Evolutionary conservation across 139 green algal genomes (phyloP).

Genomic region (Micractinium sp.): DNA sequence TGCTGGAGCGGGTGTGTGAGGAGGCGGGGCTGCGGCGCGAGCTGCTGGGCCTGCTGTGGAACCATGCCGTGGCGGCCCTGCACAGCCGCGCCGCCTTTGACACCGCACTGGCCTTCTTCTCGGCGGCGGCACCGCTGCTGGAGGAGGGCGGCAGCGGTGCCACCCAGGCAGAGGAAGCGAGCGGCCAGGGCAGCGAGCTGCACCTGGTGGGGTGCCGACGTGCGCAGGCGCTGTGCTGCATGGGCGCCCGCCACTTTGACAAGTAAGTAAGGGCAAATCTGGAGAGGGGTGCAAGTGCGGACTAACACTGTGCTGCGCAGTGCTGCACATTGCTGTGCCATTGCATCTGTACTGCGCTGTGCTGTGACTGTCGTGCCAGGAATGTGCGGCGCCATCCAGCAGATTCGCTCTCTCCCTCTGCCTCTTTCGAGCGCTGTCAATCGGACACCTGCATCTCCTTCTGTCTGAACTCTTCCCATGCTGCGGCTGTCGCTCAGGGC

Average conservation of each 20-base stretch:
- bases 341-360: background rate
- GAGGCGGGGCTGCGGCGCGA: background rate
- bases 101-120: conserved; percentile 5
- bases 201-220: background rate
- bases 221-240: conserved; percentile 18
- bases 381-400: background rate
- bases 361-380: background rate
- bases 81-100: background rate
- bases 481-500: background rate
- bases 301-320: background rate
- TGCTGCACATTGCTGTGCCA: background rate
- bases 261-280: background rate
- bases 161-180: background rate
- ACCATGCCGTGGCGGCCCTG: conserved; percentile 18
- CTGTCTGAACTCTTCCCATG: background rate
- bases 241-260: background rate
- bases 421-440: no score
- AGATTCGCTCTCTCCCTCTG: background rate
- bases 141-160: background rate
- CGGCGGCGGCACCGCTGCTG: background rate
- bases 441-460: no score
- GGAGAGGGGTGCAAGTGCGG: background rate
- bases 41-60: conserved; percentile 27
- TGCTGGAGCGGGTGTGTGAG: conserved; percentile 15
- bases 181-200: background rate